Conservation (phyloP, 2,329 filamentous ascomycete genomes). For the Calycina marina region DNA sequence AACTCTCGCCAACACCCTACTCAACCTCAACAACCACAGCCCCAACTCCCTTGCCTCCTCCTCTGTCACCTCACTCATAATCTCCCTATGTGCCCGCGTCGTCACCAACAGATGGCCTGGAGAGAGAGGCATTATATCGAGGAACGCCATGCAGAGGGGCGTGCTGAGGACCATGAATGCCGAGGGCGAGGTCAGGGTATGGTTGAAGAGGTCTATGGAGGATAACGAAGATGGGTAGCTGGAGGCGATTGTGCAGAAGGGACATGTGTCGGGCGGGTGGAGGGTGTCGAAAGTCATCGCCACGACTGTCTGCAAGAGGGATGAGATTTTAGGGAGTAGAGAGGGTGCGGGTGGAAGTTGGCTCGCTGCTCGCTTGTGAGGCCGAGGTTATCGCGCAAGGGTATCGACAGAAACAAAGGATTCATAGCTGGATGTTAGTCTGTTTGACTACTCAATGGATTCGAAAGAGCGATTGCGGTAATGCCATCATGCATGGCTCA, state of each 20-base stretch:
- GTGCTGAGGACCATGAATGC: conserved; percentile 62
- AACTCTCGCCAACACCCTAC: conserved; percentile 51
- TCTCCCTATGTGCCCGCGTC: conserved; percentile 62
- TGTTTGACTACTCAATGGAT: too few species aligned
- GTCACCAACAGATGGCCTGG: conserved; percentile 72
- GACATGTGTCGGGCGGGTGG: conserved; percentile 28
- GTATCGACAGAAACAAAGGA: too few species aligned
- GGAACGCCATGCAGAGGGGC: conserved; percentile 64
- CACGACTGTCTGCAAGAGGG: too few species aligned
- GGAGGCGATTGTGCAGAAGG: conserved; percentile 46
- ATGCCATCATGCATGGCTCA: too few species aligned
- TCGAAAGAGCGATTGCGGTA: too few species aligned
- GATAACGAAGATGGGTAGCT: conserved; percentile 29
- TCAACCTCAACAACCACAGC: conserved; percentile 54
- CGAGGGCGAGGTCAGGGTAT: conserved; percentile 24
- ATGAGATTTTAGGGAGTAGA: too few species aligned
- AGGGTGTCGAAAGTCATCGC: too few species aligned
- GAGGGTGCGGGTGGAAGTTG: too few species aligned
- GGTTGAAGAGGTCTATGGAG: conserved; percentile 24
- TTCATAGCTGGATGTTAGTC: too few species aligned
- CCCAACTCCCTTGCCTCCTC: conserved; percentile 54
- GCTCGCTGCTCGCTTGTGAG: too few species aligned
- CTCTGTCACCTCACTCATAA: conserved; percentile 55
- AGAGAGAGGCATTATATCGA: conserved; percentile 84
- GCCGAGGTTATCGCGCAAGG: too few species aligned